A percentile compares a stretch with the other conserved stretches of the same genome.
These are phyloP conservation scores for Sechiopsis laciniata DNA, from an alignment of 306 rosid genomes.

Conservation along the genomic window DNA sequence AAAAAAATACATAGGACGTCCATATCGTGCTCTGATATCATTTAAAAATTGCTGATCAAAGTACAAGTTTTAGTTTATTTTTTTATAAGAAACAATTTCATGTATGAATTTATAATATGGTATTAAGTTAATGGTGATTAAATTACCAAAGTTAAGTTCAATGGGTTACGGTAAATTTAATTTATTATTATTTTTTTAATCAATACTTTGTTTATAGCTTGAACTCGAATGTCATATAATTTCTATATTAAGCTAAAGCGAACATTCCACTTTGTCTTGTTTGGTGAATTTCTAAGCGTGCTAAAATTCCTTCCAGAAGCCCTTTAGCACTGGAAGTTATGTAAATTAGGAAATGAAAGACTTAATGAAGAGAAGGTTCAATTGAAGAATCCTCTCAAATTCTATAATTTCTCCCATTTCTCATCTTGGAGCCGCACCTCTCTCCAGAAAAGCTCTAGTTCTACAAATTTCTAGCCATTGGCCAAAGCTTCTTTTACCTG, in stretches of 20 bases:
- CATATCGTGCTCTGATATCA: no score
- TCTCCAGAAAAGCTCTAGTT: background rate
- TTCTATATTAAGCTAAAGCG: background rate
- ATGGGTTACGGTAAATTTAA: background rate
- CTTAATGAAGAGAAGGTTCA: background rate
- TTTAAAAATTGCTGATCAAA: no score
- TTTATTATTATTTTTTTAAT: no score
- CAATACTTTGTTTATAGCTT: background rate
- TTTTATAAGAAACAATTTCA: no score
- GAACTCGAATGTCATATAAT: background rate
- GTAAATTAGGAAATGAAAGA: background rate
- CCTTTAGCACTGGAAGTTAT: background rate
- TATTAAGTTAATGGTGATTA: no score
- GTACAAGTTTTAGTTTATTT: no score
- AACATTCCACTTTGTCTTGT: background rate
- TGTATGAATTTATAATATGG: no score
- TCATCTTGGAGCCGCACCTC: no score
- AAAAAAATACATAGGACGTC: no score
- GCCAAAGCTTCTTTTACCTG: slow-evolving; percentile 2
- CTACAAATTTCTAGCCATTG: background rate
- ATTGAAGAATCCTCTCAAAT: background rate
- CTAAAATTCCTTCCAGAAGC: background rate
- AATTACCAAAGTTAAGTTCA: background rate
- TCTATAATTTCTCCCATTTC: background rate
- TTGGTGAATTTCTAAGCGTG: background rate